Conservation (phyloP, 2,329 filamentous ascomycete species). For the Neocatenulostroma microsporum region DNA sequence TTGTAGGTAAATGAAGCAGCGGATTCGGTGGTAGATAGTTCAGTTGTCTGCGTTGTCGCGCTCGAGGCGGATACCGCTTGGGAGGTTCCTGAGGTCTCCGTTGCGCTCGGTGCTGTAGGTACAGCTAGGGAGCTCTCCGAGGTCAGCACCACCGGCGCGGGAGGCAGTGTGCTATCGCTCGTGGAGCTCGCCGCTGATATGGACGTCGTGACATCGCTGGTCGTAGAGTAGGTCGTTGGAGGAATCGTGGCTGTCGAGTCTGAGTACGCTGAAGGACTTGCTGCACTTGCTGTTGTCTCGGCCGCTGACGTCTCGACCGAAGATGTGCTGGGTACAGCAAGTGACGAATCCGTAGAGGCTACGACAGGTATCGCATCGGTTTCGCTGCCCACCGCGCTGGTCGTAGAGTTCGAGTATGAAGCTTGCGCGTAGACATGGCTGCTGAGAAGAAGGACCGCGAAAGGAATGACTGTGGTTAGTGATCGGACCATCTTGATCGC, state of each 20-base stretch:
- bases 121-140: background rate
- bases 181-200: too few relatives aligned
- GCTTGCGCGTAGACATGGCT: constrained; percentile 1
- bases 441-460: background rate
- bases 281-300: background rate
- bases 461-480: background rate
- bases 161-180: too few relatives aligned
- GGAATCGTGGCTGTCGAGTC: background rate
- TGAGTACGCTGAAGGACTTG: background rate
- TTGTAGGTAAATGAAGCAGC: background rate
- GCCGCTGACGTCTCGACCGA: too few relatives aligned
- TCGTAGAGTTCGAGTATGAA: background rate
- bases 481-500: background rate
- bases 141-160: background rate
- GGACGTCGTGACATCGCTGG: background rate
- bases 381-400: background rate
- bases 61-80: background rate
- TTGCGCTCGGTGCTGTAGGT: background rate
- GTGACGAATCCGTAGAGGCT: background rate
- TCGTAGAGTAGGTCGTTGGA: too few relatives aligned
- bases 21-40: background rate
- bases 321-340: background rate
- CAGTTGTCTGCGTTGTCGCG: background rate
- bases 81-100: background rate
- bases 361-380: background rate